Evolutionary conservation across 768 basidiomycete genomes (phyloP).

Genomic region (Cantharellus cinnabarinus): DNA sequence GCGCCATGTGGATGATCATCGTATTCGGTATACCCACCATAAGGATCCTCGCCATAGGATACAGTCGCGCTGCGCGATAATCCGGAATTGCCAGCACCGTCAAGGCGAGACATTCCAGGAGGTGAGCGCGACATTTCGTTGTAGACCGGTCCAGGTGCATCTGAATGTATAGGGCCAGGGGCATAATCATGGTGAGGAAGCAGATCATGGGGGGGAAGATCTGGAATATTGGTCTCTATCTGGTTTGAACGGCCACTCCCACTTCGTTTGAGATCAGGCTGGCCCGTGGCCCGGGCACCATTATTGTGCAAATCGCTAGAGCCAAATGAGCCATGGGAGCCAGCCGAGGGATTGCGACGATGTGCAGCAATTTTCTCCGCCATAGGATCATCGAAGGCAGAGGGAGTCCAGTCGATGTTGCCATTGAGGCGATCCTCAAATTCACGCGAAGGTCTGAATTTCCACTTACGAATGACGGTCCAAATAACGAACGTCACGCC

Average conservation of each 20-base stretch:
- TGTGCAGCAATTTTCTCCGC: slow-evolving; percentile 20
- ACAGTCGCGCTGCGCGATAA: neutral
- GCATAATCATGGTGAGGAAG: slow-evolving; percentile 60
- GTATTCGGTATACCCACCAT: neutral
- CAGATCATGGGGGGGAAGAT: slow-evolving; percentile 17
- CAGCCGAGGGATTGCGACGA: slow-evolving; percentile 33
- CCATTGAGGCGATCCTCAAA: slow-evolving; percentile 75
- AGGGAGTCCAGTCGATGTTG: slow-evolving; percentile 65
- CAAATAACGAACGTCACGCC: slow-evolving; percentile 55
- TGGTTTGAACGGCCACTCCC: neutral
- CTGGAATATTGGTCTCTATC: neutral
- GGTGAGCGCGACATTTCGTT: neutral
- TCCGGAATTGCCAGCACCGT: neutral
- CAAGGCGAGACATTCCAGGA: neutral
- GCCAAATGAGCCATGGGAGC: slow-evolving; percentile 39
- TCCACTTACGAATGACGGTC: slow-evolving; percentile 87
- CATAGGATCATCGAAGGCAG: slow-evolving; percentile 25
- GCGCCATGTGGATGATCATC: neutral
- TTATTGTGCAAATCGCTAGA: slow-evolving; percentile 13
- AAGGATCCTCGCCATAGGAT: neutral
- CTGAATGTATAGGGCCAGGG: slow-evolving; percentile 25
- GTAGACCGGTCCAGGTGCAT: neutral
- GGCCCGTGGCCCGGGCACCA: slow-evolving; percentile 2
- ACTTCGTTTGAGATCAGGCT: neutral
- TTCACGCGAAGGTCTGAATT: slow-evolving; percentile 56